A percentile compares a stretch with the other conserved stretches of the same genome.
Evolutionary conservation across 225 moss, liverwort and hornwort species (phyloP).

Genomic region (Lunularia cruciata): DNA sequence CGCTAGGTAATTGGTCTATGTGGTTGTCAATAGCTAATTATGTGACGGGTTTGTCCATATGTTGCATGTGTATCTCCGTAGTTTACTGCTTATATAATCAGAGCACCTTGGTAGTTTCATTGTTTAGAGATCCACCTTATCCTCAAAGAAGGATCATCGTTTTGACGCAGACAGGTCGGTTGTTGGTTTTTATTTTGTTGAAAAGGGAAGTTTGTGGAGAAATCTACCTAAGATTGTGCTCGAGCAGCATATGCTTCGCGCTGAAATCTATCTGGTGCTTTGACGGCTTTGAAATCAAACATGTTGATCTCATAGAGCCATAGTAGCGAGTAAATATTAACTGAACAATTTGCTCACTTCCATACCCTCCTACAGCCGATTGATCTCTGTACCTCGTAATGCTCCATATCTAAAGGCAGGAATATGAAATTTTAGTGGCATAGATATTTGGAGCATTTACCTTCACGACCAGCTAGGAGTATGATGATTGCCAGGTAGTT

Average conservation of each 20-base stretch:
- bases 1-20: constrained; percentile 20
- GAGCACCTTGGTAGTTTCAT: constrained; percentile 24
- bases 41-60: constrained; percentile 26
- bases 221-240: constrained; percentile 9
- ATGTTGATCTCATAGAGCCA: constrained; percentile 7
- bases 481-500: too few species aligned
- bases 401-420: constrained; percentile 4
- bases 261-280: constrained; percentile 20
- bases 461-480: neutral
- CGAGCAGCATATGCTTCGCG: constrained; percentile 18
- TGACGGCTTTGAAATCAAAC: constrained; percentile 4
- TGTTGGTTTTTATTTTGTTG: constrained; percentile 16
- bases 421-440: constrained; percentile 5
- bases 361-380: neutral
- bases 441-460: neutral
- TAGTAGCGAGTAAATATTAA: constrained; percentile 2
- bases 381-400: neutral
- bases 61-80: constrained; percentile 19
- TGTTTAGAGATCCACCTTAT: constrained; percentile 22
- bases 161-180: constrained; percentile 26
- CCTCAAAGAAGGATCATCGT: constrained; percentile 22
- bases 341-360: constrained; percentile 1
- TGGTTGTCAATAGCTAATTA: constrained; percentile 28
- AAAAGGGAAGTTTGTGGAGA: constrained; percentile 11
- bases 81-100: constrained; percentile 5